phyloP scores from a whole-genome alignment of 768 basidiomycete species.

The Auriscalpium microsporum region DNA sequence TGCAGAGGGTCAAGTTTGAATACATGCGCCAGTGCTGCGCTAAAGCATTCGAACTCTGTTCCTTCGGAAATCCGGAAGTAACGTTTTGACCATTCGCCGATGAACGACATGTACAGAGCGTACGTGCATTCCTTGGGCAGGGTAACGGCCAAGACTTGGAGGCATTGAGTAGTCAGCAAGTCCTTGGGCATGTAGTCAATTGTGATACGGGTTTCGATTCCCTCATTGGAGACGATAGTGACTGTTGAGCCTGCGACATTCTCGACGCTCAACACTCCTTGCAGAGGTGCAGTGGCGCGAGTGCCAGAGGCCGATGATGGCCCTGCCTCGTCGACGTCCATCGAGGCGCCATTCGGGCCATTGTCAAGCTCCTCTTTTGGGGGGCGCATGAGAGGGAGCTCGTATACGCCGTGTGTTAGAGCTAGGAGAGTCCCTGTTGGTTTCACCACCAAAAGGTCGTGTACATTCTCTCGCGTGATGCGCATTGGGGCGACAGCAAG shows the following conservation, averaged over 20 bases:
- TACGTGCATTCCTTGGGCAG: slow-evolving; percentile 52
- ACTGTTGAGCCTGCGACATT: slow-evolving; percentile 44
- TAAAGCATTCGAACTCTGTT: slow-evolving; percentile 52
- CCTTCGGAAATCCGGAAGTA: slow-evolving; percentile 35
- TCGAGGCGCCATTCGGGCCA: not conserved
- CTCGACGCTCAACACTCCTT: slow-evolving; percentile 33
- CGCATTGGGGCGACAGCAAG: slow-evolving; percentile 49
- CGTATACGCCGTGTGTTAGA: slow-evolving; percentile 52
- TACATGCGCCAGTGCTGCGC: slow-evolving; percentile 38
- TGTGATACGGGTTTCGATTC: slow-evolving; percentile 34
- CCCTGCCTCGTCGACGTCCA: slow-evolving; percentile 10
- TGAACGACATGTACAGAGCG: slow-evolving; percentile 44
- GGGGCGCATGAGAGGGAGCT: slow-evolving; percentile 1
- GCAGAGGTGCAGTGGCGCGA: not conserved
- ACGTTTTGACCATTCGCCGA: slow-evolving; percentile 46
- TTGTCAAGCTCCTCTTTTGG: not conserved
- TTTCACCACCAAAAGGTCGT: slow-evolving; percentile 63
- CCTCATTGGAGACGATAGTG: slow-evolving; percentile 46
- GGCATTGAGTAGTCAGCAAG: slow-evolving; percentile 44
- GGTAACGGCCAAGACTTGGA: slow-evolving; percentile 55
- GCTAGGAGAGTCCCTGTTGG: slow-evolving; percentile 46
- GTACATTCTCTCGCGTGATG: slow-evolving; percentile 52
- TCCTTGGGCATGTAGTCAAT: slow-evolving; percentile 52
- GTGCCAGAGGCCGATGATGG: not conserved
- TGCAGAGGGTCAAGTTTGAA: slow-evolving; percentile 29